Evolutionary conservation across 768 basidiomycete genomes (phyloP).

Genomic region (Mycena galopus): DNA sequence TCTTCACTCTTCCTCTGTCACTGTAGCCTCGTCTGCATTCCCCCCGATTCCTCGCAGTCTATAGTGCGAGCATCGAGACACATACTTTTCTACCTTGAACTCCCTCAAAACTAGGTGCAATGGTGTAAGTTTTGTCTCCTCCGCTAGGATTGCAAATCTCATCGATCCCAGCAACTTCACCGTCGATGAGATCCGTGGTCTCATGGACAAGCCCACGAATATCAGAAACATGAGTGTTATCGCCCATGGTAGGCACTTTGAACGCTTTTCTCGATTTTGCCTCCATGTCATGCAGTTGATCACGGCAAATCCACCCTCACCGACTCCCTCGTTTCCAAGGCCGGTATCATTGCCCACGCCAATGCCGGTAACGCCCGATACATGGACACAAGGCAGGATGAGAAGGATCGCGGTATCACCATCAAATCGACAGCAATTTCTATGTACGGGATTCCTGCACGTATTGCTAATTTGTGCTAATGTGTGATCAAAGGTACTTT

Average conservation of each 20-base stretch:
- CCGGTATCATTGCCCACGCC: constrained; percentile 96
- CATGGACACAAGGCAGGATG: constrained; percentile 97
- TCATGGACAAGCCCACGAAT: constrained; percentile 93
- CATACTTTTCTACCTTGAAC: constrained; percentile 27
- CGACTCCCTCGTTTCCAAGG: constrained; percentile 98
- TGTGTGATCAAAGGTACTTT: constrained; percentile 83
- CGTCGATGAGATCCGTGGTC: constrained; percentile 77
- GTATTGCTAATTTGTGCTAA: not conserved
- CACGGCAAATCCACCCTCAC: constrained; percentile 99
- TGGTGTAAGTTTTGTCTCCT: constrained; percentile 70
- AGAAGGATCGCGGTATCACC: constrained; percentile 99
- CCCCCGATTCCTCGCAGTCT: constrained; percentile 25
- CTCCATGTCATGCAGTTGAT: constrained; percentile 75
- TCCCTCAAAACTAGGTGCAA: constrained; percentile 67
- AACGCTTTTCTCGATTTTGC: constrained; percentile 21
- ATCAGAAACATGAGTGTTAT: constrained; percentile 63
- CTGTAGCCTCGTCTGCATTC: constrained; percentile 6
- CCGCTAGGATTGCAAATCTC: constrained; percentile 49
- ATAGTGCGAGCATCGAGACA: constrained; percentile 23
- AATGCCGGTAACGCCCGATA: constrained; percentile 98
- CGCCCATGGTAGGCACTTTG: constrained; percentile 79
- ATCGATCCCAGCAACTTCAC: constrained; percentile 82
- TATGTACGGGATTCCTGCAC: constrained; percentile 15
- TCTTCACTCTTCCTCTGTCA: constrained; percentile 7
- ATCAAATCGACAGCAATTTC: constrained; percentile 99